Conservation (phyloP, 305 asterid species). For the Stenogyne calaminthoides region DNA sequence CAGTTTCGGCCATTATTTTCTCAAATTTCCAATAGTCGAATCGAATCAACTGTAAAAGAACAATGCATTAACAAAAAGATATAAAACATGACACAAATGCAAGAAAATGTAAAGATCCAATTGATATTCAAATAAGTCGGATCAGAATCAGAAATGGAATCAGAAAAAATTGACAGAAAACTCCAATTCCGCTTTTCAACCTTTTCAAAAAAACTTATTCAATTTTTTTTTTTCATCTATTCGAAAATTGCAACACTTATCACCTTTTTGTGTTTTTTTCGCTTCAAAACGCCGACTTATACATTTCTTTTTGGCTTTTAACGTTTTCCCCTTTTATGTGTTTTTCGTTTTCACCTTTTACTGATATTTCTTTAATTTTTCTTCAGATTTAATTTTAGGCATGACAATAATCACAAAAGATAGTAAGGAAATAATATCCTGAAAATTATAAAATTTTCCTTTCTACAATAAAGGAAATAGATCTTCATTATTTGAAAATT, state of each 20-base stretch:
- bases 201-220: no score
- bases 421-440: slow-evolving; percentile 6
- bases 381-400: slow-evolving; percentile 12
- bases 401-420: background rate
- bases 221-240: slow-evolving; percentile 1
- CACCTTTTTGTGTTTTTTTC: no score
- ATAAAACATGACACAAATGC: slow-evolving; percentile 7
- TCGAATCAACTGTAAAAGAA: slow-evolving; percentile 30
- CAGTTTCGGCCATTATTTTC: slow-evolving; percentile 46
- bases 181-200: slow-evolving; percentile 18
- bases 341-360: slow-evolving; percentile 14
- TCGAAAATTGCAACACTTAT: slow-evolving; percentile 16
- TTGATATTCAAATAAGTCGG: slow-evolving; percentile 28
- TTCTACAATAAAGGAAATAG: background rate
- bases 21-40: slow-evolving; percentile 29
- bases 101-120: slow-evolving; percentile 19
- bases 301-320: no score
- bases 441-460: background rate
- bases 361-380: background rate
- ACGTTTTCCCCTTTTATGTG: no score
- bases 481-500: background rate
- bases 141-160: background rate
- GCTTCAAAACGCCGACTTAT: no score
- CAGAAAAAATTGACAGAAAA: slow-evolving; percentile 3
- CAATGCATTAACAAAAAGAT: slow-evolving; percentile 27